phyloP scores from a whole-genome alignment of 1,284 basidiomycete species.

The Leccinum proximum region DNA sequence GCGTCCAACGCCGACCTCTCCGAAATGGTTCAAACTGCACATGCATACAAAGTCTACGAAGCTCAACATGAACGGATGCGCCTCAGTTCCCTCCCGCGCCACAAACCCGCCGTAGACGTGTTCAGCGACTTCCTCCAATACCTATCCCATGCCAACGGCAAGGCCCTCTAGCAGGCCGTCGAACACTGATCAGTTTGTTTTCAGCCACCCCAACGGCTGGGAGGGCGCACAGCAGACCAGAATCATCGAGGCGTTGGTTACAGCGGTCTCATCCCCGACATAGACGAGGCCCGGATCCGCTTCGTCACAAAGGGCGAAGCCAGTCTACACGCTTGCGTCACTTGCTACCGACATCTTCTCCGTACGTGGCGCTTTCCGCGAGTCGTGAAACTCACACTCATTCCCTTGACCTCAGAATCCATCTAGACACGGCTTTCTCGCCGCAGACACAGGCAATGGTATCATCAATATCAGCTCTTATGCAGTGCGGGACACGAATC shows the following conservation, averaged over 20 bases:
- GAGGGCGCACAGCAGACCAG: slow-evolving; percentile 76
- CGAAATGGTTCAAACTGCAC: slow-evolving; percentile 68
- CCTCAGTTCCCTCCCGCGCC: slow-evolving; percentile 56
- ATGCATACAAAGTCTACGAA: slow-evolving; percentile 72
- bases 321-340: slow-evolving; percentile 71
- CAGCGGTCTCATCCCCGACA: slow-evolving; percentile 66
- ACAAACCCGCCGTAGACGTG: slow-evolving; percentile 65
- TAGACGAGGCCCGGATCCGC: slow-evolving; percentile 63
- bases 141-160: slow-evolving; percentile 70
- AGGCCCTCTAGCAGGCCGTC: slow-evolving; percentile 59
- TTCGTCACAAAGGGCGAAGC: slow-evolving; percentile 83
- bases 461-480: slow-evolving; percentile 79
- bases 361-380: slow-evolving; percentile 36
- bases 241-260: slow-evolving; percentile 67
- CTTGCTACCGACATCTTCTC: slow-evolving; percentile 71
- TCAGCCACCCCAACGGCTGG: slow-evolving; percentile 81
- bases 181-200: slow-evolving; percentile 61
- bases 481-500: slow-evolving; percentile 60
- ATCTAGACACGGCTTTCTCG: slow-evolving; percentile 33
- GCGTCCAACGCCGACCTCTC: neutral
- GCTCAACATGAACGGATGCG: slow-evolving; percentile 81
- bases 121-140: slow-evolving; percentile 78
- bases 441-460: slow-evolving; percentile 57
- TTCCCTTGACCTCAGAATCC: slow-evolving; percentile 31
- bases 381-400: neutral